A percentile compares a stretch with the other conserved stretches of the same genome.
Evolutionary conservation across 2,329 filamentous ascomycete species (phyloP).

Genomic region (Phyllosticta citribraziliensis): DNA sequence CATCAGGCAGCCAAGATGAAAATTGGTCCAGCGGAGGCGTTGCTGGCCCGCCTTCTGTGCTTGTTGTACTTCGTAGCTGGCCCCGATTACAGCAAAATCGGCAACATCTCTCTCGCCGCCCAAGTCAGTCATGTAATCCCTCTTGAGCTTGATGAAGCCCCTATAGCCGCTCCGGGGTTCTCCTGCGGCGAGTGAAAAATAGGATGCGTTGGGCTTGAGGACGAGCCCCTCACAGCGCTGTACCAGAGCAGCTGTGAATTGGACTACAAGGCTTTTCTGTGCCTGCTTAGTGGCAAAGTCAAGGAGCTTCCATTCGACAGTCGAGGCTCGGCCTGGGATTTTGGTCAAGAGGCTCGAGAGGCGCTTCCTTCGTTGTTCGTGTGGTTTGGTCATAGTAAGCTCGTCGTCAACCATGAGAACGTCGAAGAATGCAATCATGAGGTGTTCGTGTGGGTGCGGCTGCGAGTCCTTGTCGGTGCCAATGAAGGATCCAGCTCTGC

Average conservation of each 20-base stretch:
- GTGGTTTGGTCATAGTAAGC: conserved; percentile 40
- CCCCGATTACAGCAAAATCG: conserved; percentile 73
- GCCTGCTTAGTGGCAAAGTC: conserved; percentile 51
- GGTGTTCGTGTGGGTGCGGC: conserved; percentile 43
- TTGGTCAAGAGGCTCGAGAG: conserved; percentile 47
- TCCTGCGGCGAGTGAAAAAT: conserved; percentile 43
- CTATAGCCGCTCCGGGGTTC: conserved; percentile 9
- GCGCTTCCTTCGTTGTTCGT: conserved; percentile 51
- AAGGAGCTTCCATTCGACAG: conserved; percentile 58
- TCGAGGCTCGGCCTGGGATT: conserved; percentile 53
- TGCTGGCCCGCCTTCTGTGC: conserved; percentile 47
- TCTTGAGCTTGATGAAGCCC: conserved; percentile 72
- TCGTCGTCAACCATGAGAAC: conserved; percentile 48
- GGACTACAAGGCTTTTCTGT: conserved; percentile 42
- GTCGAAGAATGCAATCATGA: conserved; percentile 54
- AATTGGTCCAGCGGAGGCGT: conserved; percentile 64
- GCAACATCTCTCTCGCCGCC: conserved; percentile 58
- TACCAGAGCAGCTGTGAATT: conserved; percentile 59
- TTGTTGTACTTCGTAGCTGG: conserved; percentile 55
- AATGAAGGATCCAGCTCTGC: conserved; percentile 60
- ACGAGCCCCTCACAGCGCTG: conserved; percentile 68
- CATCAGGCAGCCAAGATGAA: conserved; percentile 65
- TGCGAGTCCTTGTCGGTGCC: conserved; percentile 60
- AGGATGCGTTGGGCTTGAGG: conserved; percentile 69
- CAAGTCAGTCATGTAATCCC: conserved; percentile 69